These are phyloP conservation scores for Drosera capensis DNA, from an alignment of 148 eudicot genomes.

Conservation along the genomic window DNA sequence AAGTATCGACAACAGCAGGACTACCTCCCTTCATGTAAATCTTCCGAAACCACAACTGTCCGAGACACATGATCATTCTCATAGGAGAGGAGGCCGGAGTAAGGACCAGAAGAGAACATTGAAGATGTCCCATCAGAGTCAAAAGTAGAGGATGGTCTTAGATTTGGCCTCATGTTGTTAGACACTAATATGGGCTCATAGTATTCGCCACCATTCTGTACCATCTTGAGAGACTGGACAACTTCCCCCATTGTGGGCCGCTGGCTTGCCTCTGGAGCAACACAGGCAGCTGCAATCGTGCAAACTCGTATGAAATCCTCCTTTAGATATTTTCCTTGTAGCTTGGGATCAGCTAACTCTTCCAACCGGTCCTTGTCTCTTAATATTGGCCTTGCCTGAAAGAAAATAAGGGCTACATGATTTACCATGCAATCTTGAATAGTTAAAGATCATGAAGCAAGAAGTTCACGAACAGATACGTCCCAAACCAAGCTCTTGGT, in stretches of 20 bases:
- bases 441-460: background rate
- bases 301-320: slow-evolving; percentile 87
- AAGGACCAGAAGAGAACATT: slow-evolving; percentile 85
- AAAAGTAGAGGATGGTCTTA: slow-evolving; percentile 63
- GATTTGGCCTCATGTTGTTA: slow-evolving; percentile 25
- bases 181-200: slow-evolving; percentile 27
- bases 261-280: slow-evolving; percentile 79
- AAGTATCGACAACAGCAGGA: background rate
- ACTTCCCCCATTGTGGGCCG: slow-evolving; percentile 99
- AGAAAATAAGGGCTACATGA: background rate
- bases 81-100: slow-evolving; percentile 71
- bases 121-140: slow-evolving; percentile 90
- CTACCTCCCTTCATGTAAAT: slow-evolving; percentile 93
- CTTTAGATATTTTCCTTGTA: slow-evolving; percentile 62
- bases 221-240: slow-evolving; percentile 96
- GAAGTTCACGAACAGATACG: too few species aligned
- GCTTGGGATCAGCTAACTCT: slow-evolving; percentile 73
- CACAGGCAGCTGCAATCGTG: slow-evolving; percentile 98
- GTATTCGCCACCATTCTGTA: slow-evolving; percentile 61
- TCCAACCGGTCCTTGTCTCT: slow-evolving; percentile 85
- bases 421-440: background rate
- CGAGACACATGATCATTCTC: slow-evolving; percentile 60
- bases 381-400: slow-evolving; percentile 77
- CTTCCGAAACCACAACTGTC: slow-evolving; percentile 68
- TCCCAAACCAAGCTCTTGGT: too few species aligned